Conservation (phyloP, 495 filamentous ascomycete genomes). For the Aspergillus coremiiformis region DNA sequence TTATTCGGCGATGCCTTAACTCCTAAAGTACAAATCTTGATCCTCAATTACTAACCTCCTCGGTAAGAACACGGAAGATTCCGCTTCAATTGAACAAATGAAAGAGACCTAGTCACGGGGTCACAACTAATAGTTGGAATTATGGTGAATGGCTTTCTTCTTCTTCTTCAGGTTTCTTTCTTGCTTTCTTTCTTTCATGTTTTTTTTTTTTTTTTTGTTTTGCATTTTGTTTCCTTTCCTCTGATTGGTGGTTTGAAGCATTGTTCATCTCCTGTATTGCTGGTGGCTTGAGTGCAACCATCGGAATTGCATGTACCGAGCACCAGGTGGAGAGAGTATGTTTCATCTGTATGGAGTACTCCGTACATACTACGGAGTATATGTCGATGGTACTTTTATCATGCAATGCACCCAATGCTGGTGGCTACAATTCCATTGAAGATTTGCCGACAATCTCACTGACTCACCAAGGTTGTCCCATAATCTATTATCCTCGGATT, state of each 20-base stretch:
- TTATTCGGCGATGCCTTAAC: slow-evolving; percentile 3
- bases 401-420: too few relatives aligned
- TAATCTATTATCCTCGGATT: background rate
- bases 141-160: too few relatives aligned
- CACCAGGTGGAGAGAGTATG: too few relatives aligned
- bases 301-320: background rate
- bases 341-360: too few relatives aligned
- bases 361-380: too few relatives aligned
- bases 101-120: background rate
- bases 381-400: too few relatives aligned
- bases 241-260: background rate
- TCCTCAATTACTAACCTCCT: background rate
- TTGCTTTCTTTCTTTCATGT: background rate
- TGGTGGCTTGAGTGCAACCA: background rate
- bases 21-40: background rate
- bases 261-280: slow-evolving; percentile 4
- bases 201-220: background rate
- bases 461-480: background rate
- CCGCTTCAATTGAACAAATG: slow-evolving; percentile 1
- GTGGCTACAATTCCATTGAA: too few relatives aligned
- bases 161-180: too few relatives aligned
- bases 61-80: slow-evolving; percentile 3
- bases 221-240: background rate
- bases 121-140: too few relatives aligned
- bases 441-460: background rate